Evolutionary conservation across 192 early-diverging fungal genomes (phyloP).

Genomic region (Umbelopsis sp.): DNA sequence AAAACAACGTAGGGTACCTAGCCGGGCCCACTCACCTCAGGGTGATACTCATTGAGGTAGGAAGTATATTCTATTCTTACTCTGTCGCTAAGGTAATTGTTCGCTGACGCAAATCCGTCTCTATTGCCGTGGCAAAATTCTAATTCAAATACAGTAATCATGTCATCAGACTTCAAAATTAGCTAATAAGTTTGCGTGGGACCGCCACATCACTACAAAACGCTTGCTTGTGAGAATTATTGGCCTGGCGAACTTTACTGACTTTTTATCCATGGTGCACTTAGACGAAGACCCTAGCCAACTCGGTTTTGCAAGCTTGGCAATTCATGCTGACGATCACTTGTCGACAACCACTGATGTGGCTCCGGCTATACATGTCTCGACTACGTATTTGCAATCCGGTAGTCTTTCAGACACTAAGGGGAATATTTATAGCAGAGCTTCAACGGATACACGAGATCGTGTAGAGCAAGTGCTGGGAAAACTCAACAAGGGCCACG

Average conservation of each 20-base stretch:
- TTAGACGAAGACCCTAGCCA: not conserved
- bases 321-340: slow-evolving; percentile 55
- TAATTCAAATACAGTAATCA: no score
- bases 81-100: no score
- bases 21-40: no score
- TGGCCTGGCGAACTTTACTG: not conserved
- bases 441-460: slow-evolving; percentile 40
- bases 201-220: no score
- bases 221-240: not conserved
- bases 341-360: slow-evolving; percentile 49
- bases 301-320: slow-evolving; percentile 38
- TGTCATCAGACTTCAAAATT: no score
- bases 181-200: no score
- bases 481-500: slow-evolving; percentile 53
- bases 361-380: slow-evolving; percentile 52
- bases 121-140: no score
- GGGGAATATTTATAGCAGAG: slow-evolving; percentile 53
- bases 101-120: no score
- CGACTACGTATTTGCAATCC: slow-evolving; percentile 51
- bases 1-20: no score
- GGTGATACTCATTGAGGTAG: no score
- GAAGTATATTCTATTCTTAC: no score
- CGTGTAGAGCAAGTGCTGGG: slow-evolving; percentile 60
- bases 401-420: slow-evolving; percentile 26
- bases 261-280: not conserved